Evolutionary conservation across 768 basidiomycete species (phyloP).

Genomic region (Amanita thiersii): DNA sequence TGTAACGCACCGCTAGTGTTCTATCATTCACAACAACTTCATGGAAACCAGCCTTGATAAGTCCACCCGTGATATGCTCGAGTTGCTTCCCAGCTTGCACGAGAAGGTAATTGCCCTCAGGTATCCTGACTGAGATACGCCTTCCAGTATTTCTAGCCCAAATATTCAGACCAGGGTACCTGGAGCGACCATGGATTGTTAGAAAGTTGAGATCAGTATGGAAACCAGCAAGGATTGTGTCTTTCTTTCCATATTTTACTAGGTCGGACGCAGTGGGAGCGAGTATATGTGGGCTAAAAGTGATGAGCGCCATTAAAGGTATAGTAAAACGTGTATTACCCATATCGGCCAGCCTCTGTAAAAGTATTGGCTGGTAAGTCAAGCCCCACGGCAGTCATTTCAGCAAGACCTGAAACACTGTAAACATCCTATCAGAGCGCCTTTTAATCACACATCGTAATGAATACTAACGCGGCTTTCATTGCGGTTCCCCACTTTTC

Average conservation of each 20-base stretch:
- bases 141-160: constrained; percentile 95
- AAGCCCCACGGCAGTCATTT: constrained; percentile 83
- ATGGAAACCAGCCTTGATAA: constrained; percentile 90
- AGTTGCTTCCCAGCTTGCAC: constrained; percentile 97
- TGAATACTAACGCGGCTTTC: constrained; percentile 70
- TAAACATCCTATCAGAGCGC: constrained; percentile 5
- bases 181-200: constrained; percentile 83
- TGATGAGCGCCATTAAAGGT: not conserved
- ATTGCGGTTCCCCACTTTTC: constrained; percentile 83
- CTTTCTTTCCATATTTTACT: constrained; percentile 62
- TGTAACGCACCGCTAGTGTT: constrained; percentile 63
- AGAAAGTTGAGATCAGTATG: constrained; percentile 93
- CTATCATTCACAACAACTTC: constrained; percentile 87
- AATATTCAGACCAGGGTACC: constrained; percentile 84
- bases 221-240: constrained; percentile 90
- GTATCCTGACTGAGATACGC: constrained; percentile 82
- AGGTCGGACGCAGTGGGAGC: constrained; percentile 94
- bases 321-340: constrained; percentile 34
- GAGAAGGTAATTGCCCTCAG: constrained; percentile 71
- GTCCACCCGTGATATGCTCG: constrained; percentile 76
- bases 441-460: not conserved
- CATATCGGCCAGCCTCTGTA: constrained; percentile 75
- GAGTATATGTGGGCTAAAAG: constrained; percentile 63
- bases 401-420: constrained; percentile 80
- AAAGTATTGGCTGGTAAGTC: constrained; percentile 66